These are phyloP conservation scores for Fusarium domesticum DNA, from an alignment of 2,329 filamentous ascomycete genomes.

Conservation along the genomic window DNA sequence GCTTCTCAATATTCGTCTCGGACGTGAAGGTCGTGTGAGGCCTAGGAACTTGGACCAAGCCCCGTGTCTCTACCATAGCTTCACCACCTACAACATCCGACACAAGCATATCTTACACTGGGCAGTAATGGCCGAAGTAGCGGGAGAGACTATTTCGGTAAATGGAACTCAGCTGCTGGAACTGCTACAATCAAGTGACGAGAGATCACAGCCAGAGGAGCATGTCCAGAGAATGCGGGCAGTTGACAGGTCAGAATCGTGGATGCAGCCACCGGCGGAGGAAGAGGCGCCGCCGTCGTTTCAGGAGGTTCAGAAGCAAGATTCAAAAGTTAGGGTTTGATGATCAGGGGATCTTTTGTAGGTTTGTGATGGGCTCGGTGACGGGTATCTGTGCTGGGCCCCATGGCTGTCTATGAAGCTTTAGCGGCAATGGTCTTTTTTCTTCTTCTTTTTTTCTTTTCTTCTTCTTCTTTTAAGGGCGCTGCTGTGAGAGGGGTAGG, in stretches of 20 bases:
- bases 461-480: no score
- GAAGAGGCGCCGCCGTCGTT: slow-evolving; percentile 4
- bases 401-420: no score
- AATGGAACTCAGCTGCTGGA: neutral
- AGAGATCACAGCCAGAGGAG: neutral
- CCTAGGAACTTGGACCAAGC: neutral
- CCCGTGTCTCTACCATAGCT: slow-evolving; percentile 12
- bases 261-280: slow-evolving; percentile 4
- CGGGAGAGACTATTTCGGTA: neutral
- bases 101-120: slow-evolving; percentile 24
- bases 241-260: neutral
- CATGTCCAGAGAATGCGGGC: neutral
- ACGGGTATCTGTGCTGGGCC: no score
- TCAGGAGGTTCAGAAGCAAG: neutral
- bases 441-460: no score
- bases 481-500: no score
- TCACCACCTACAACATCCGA: slow-evolving; percentile 28
- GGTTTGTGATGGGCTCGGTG: no score
- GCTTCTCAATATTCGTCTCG: slow-evolving; percentile 5
- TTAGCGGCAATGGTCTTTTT: no score
- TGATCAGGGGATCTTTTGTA: no score
- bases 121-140: slow-evolving; percentile 2
- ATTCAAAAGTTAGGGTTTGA: neutral
- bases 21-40: neutral
- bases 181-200: slow-evolving; percentile 2